A percentile compares a stretch with the other conserved stretches of the same genome.
Evolutionary conservation across 768 basidiomycete species (phyloP).

Genomic region (Megacollybia marginata): DNA sequence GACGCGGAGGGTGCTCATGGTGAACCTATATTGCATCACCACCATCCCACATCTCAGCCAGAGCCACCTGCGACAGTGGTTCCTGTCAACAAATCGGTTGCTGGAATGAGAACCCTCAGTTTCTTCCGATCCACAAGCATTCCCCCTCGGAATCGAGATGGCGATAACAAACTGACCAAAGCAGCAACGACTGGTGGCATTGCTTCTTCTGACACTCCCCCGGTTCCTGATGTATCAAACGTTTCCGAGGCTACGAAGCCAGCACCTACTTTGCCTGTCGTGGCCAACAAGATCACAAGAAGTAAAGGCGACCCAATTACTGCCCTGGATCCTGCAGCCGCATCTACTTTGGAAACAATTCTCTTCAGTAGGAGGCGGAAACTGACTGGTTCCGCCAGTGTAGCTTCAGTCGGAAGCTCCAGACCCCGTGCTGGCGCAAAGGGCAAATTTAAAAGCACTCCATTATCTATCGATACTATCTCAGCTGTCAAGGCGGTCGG

Average conservation of each 20-base stretch:
- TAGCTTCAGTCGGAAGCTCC: neutral
- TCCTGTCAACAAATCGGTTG: constrained; percentile 17
- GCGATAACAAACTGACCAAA: constrained; percentile 5
- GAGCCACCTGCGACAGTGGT: constrained; percentile 14
- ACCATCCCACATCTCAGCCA: constrained; percentile 19
- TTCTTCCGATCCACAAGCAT: constrained; percentile 33
- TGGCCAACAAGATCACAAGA: neutral
- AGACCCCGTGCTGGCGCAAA: neutral
- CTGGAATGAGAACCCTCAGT: constrained; percentile 18
- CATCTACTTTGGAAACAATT: constrained; percentile 31
- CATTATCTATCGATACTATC: neutral
- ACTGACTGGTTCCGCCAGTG: neutral
- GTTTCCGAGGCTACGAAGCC: neutral
- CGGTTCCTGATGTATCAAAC: neutral
- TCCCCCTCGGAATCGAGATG: constrained; percentile 25
- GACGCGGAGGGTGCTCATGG: constrained; percentile 44
- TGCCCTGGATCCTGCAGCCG: neutral
- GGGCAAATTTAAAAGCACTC: constrained; percentile 4
- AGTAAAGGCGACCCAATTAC: neutral
- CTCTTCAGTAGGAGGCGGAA: constrained; percentile 40
- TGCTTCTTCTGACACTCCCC: neutral
- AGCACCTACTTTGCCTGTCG: neutral
- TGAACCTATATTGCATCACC: constrained; percentile 29
- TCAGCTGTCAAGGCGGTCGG: neutral
- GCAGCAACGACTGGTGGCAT: neutral